Conservation (phyloP, 2,329 filamentous ascomycete species). For the Diaporthe ampelina region DNA sequence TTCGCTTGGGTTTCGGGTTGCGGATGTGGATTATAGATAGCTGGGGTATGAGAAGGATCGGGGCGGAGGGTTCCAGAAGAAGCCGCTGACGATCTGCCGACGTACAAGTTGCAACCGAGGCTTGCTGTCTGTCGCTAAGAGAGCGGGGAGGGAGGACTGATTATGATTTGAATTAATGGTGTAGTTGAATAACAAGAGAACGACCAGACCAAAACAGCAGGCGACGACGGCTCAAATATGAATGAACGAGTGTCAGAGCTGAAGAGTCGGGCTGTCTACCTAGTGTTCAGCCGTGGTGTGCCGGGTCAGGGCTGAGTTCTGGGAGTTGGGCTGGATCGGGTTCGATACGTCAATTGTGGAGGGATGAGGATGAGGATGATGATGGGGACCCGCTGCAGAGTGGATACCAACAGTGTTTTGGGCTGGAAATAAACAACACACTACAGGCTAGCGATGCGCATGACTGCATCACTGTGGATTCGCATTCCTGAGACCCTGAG, state of each 20-base stretch:
- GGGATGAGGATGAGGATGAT: conserved; percentile 25
- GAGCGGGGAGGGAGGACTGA: background rate
- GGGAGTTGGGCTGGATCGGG: conserved; percentile 24
- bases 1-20: conserved; percentile 28
- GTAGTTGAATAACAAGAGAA: background rate
- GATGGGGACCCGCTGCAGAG: conserved; percentile 30
- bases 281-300: conserved; percentile 25
- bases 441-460: conserved; percentile 18
- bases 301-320: conserved; percentile 5
- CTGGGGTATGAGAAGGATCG: background rate
- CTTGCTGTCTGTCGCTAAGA: background rate
- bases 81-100: background rate
- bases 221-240: background rate
- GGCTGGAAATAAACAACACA: conserved; percentile 30
- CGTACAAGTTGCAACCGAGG: no score
- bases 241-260: conserved; percentile 3
- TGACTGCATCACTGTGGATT: conserved; percentile 30
- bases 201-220: background rate
- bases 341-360: conserved; percentile 30
- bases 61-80: background rate
- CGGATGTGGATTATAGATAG: background rate
- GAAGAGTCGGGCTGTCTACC: background rate
- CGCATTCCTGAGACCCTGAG: conserved; percentile 6
- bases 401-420: conserved; percentile 25
- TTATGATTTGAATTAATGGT: background rate